A percentile compares a stretch with the other conserved stretches of the same genome.
Evolutionary conservation across 1,284 basidiomycete species (phyloP).

Genomic region (Naganishia cerealis): DNA sequence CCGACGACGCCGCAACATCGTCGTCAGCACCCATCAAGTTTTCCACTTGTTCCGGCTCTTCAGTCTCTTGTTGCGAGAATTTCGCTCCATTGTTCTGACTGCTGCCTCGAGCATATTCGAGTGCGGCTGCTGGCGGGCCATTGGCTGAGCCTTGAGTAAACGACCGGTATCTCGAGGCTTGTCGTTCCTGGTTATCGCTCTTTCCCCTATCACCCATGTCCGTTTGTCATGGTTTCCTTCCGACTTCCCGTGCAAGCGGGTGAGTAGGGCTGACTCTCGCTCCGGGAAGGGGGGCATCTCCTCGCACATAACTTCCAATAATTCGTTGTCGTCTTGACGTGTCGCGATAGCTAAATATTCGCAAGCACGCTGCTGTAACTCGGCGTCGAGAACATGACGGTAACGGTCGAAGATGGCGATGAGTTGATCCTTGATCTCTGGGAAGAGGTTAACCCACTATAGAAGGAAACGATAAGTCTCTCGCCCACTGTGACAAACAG

Average conservation of each 20-base stretch:
- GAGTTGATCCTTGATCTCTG: conserved; percentile 93
- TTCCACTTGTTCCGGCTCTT: conserved; percentile 23
- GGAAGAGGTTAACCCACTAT: conserved; percentile 84
- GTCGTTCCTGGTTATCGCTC: conserved; percentile 77
- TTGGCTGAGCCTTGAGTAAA: conserved; percentile 49
- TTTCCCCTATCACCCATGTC: conserved; percentile 95
- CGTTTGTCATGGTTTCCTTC: conserved; percentile 88
- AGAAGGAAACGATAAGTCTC: neutral
- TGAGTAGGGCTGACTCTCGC: conserved; percentile 83
- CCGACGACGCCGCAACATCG: conserved; percentile 52
- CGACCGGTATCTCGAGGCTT: conserved; percentile 60
- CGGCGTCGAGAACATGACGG: conserved; percentile 93
- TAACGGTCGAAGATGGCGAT: conserved; percentile 96
- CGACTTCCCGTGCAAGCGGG: conserved; percentile 80
- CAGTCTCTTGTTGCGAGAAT: conserved; percentile 17
- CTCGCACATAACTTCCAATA: conserved; percentile 91
- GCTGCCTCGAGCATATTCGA: conserved; percentile 21
- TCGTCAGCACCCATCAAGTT: conserved; percentile 49
- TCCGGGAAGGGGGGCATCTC: conserved; percentile 99
- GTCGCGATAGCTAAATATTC: conserved; percentile 86
- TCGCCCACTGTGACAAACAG: neutral
- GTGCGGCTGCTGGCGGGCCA: conserved; percentile 14
- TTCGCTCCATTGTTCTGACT: conserved; percentile 54
- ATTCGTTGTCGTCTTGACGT: conserved; percentile 80
- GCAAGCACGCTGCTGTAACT: conserved; percentile 96